Conservation (phyloP, 805 yeast species). For the Barnettozyma botsteinii region DNA sequence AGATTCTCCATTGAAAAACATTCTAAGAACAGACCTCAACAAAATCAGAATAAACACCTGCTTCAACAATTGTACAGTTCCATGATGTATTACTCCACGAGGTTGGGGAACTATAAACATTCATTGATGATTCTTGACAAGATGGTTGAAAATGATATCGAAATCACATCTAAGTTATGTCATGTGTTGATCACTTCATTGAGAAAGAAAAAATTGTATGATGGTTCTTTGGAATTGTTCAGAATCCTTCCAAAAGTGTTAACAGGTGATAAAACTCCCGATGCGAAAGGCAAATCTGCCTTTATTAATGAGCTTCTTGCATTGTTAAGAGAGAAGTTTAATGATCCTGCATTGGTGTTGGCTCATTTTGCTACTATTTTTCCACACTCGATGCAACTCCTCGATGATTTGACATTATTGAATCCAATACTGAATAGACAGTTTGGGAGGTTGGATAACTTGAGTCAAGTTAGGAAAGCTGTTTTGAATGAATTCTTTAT, state of each 20-base stretch:
- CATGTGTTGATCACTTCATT: slow-evolving; percentile 15
- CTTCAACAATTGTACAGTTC: slow-evolving; percentile 13
- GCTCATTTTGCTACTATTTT: slow-evolving; percentile 21
- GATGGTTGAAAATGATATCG: slow-evolving; percentile 12
- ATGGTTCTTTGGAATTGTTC: slow-evolving; percentile 14
- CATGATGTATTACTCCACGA: slow-evolving; percentile 14
- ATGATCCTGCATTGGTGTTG: slow-evolving; percentile 16
- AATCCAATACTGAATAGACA: slow-evolving; percentile 11
- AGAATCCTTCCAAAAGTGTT: slow-evolving; percentile 15
- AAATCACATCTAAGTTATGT: slow-evolving; percentile 13
- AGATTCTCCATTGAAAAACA: slow-evolving; percentile 4
- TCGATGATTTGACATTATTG: slow-evolving; percentile 17
- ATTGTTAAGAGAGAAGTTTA: slow-evolving; percentile 15
- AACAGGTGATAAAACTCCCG: slow-evolving; percentile 1
- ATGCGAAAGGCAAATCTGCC: slow-evolving; percentile 1
- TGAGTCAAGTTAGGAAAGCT: slow-evolving; percentile 1
- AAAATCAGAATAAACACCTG: not conserved
- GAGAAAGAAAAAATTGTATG: slow-evolving; percentile 17
- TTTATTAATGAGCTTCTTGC: slow-evolving; percentile 17
- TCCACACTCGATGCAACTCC: slow-evolving; percentile 7
- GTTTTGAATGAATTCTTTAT: slow-evolving; percentile 10
- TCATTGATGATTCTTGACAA: slow-evolving; percentile 11
- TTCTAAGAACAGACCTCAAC: not conserved
- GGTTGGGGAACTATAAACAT: slow-evolving; percentile 13
- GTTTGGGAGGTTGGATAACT: not conserved